Evolutionary conservation across 257 asterid genomes (phyloP).

Genomic region (Paulownia fortunei): DNA sequence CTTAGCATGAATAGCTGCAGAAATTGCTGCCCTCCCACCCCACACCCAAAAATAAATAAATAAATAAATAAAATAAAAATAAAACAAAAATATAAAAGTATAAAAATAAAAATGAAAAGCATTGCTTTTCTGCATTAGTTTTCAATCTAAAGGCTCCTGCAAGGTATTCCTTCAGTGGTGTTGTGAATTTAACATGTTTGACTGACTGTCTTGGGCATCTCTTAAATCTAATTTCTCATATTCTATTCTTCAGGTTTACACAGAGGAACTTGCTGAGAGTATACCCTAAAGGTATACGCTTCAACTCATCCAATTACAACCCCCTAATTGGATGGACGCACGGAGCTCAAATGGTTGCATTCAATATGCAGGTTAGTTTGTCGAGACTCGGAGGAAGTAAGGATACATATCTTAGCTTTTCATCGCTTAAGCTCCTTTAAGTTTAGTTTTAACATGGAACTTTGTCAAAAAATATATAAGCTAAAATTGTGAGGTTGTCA

Average conservation of each 20-base stretch:
- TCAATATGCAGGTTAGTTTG: conserved; percentile 86
- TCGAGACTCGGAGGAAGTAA: conserved; percentile 15
- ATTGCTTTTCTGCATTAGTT: not conserved
- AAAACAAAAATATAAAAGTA: too few relatives aligned
- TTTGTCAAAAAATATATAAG: not conserved
- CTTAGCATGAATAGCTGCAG: conserved; percentile 7
- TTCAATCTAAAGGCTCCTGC: conserved; percentile 12
- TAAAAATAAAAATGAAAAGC: not conserved
- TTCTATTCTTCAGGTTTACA: conserved; percentile 64
- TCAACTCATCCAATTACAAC: conserved; percentile 93
- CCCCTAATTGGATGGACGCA: conserved; percentile 91
- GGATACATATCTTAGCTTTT: not conserved
- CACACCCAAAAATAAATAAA: not conserved
- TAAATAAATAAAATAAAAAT: too few relatives aligned
- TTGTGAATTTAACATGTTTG: not conserved
- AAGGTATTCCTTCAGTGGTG: not conserved
- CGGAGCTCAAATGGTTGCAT: conserved; percentile 98
- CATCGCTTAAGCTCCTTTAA: conserved; percentile 10
- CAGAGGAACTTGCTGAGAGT: conserved; percentile 77
- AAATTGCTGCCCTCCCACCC: not conserved
- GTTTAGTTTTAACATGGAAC: not conserved
- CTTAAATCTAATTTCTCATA: conserved; percentile 17
- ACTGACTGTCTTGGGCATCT: not conserved
- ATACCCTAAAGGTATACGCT: conserved; percentile 87
- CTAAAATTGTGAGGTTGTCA: not conserved